Evolutionary conservation across 805 yeast genomes (phyloP), one percentile per base, ranked within the genome.

Genomic region (Pichia occidentalis): DNA sequence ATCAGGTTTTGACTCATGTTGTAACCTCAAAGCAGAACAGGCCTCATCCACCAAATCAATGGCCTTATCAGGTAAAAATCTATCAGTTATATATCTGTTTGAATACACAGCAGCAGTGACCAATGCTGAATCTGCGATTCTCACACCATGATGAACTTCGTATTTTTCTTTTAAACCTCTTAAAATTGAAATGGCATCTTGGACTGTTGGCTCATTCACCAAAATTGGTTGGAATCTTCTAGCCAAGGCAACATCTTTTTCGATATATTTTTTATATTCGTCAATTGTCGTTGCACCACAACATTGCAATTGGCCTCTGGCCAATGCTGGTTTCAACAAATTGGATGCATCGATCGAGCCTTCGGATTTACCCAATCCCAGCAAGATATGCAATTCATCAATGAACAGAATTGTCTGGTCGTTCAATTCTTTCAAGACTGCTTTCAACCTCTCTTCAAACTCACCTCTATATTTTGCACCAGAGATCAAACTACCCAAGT

Each of bases 231-330:
- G 98, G 75, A 92, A 92, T 61, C 98, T 78, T 72, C 98, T 84
- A 64, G 90, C 98, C 60, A 92, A 90, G 1, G 98, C 98, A 61
- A 96, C 98, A 63, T 92, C 98, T 62, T 90, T 90, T 57, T 92
- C 87, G 44, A 92, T 80, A 56, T 82, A 78, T 56, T 87, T 80
- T 57, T 97, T 76, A 70, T 92, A 92, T 66, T 92, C 98, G 40
- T 82, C 82, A 52, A 86, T 80, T 1, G 98, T 92, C 19, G 98
- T 92, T 20, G 98, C 98, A 67, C 98, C 98, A 57, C 88, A 87
- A 63, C 97, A 95, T 63, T 92, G 97, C 56, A 92, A 76, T 36
- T 83, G 73, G 51, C 98, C 97, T 65, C 98, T 80, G 2, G 98
- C 97, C 47, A 92, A 75, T 73, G 94, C 94, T 26, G 98, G 98